phyloP scores from a whole-genome alignment of 371 early-diverging fungal genomes.

The Blakeslea trispora region DNA sequence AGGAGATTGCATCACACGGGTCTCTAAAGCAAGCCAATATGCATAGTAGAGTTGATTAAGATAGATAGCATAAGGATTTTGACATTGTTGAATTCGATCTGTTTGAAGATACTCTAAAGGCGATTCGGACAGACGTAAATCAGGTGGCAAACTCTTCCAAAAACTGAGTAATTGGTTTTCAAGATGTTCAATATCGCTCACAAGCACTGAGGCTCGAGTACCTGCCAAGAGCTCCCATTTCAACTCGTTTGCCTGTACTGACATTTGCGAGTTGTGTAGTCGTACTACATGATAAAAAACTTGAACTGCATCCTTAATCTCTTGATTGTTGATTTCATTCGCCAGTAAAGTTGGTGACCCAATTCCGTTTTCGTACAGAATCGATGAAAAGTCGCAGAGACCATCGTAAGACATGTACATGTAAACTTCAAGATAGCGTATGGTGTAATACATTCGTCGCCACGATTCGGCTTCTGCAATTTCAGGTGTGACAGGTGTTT shows the following conservation, averaged over 20 bases:
- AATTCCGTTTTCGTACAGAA: conserved; percentile 33
- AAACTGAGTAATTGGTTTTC: conserved; percentile 36
- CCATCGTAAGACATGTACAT: conserved; percentile 34
- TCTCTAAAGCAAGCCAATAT: conserved; percentile 35
- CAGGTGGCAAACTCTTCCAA: conserved; percentile 35
- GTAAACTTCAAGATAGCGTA: conserved; percentile 34
- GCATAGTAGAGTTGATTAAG: conserved; percentile 36
- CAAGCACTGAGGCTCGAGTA: conserved; percentile 17
- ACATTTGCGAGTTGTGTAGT: conserved; percentile 31
- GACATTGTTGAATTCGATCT: conserved; percentile 37
- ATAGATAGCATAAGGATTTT: conserved; percentile 30
- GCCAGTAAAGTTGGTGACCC: conserved; percentile 35
- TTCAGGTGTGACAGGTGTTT: conserved; percentile 6
- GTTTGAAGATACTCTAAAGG: conserved; percentile 37
- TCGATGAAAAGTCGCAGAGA: conserved; percentile 22
- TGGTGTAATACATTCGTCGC: conserved; percentile 39
- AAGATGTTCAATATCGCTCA: conserved; percentile 26
- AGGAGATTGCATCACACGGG: conserved; percentile 39
- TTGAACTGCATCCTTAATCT: conserved; percentile 12
- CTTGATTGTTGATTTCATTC: conserved; percentile 18
- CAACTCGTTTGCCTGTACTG: conserved; percentile 20
- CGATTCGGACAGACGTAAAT: conserved; percentile 30
- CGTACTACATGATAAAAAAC: conserved; percentile 31
- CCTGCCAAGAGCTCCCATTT: conserved; percentile 34
- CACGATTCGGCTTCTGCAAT: conserved; percentile 40